phyloP scores from a whole-genome alignment of 768 basidiomycete species.

The Russula ochroleuca region DNA sequence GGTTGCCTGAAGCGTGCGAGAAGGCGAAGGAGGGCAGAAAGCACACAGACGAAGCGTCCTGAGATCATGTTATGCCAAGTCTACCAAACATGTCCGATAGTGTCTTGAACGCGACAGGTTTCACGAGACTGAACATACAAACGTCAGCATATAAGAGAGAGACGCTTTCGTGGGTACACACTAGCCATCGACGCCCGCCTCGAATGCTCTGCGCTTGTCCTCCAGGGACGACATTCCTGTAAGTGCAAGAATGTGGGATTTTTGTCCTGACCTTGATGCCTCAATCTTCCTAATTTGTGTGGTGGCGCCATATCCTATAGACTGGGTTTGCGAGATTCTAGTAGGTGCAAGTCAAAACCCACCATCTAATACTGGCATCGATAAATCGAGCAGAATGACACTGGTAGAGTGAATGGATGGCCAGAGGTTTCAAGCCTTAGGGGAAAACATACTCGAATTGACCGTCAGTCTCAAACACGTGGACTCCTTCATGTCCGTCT shows the following conservation, averaged over 20 bases:
- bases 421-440: background rate
- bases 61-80: constrained; percentile 48
- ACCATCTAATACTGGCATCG: constrained; percentile 94
- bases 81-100: constrained; percentile 79
- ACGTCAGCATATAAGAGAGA: constrained; percentile 4
- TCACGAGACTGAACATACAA: constrained; percentile 61
- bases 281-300: constrained; percentile 78
- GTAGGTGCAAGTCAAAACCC: constrained; percentile 22
- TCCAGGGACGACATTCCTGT: constrained; percentile 93
- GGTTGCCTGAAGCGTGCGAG: background rate
- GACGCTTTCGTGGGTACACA: constrained; percentile 41
- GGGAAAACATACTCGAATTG: constrained; percentile 73
- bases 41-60: background rate
- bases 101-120: constrained; percentile 93
- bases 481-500: constrained; percentile 83
- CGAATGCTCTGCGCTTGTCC: constrained; percentile 87
- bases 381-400: constrained; percentile 81
- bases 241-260: constrained; percentile 68
- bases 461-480: constrained; percentile 62
- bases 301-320: constrained; percentile 77
- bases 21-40: background rate
- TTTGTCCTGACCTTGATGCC: constrained; percentile 29
- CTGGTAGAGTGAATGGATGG: constrained; percentile 39
- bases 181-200: constrained; percentile 95
- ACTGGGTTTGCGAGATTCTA: background rate